phyloP scores from a whole-genome alignment of 257 asterid genomes.

The Cruciata laevipes region DNA sequence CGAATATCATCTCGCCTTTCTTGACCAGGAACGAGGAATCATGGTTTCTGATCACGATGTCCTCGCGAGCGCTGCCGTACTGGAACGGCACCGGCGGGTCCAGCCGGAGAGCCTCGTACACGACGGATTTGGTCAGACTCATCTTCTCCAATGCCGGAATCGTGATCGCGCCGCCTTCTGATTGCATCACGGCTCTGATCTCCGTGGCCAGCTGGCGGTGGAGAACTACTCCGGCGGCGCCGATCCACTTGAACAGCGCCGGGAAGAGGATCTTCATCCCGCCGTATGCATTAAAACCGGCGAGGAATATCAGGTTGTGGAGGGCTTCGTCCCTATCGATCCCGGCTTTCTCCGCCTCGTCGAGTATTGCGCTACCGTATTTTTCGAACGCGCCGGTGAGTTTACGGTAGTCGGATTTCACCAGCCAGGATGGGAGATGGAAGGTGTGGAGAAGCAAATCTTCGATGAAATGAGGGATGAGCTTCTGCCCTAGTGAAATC shows the following conservation, averaged over 20 bases:
- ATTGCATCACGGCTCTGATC: neutral
- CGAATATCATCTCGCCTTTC: constrained; percentile 73
- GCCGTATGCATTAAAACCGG: constrained; percentile 46
- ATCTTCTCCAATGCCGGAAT: constrained; percentile 33
- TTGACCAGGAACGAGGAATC: constrained; percentile 46
- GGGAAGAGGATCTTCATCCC: neutral
- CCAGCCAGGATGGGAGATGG: constrained; percentile 30
- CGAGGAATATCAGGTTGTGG: constrained; percentile 66
- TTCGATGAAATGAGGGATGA: constrained; percentile 43
- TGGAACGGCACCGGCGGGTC: constrained; percentile 74
- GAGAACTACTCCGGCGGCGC: neutral
- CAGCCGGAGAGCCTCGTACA: constrained; percentile 55
- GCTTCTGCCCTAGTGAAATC: constrained; percentile 33
- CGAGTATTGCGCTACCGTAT: constrained; percentile 29
- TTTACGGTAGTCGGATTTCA: constrained; percentile 40
- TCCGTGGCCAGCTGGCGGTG: neutral
- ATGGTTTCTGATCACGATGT: constrained; percentile 45
- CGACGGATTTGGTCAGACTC: constrained; percentile 54
- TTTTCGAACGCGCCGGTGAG: constrained; percentile 37
- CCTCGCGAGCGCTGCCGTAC: constrained; percentile 52
- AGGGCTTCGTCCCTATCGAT: constrained; percentile 67
- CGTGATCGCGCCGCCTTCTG: constrained; percentile 13
- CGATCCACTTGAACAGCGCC: neutral
- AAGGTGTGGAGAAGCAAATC: constrained; percentile 52
- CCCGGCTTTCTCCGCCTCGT: constrained; percentile 46